Percentiles rank a stretch among this genome's conserved stretches.
These are phyloP conservation scores for Aurinia saxatilis DNA, from an alignment of 345 rosid genomes.

Conservation along the genomic window DNA sequence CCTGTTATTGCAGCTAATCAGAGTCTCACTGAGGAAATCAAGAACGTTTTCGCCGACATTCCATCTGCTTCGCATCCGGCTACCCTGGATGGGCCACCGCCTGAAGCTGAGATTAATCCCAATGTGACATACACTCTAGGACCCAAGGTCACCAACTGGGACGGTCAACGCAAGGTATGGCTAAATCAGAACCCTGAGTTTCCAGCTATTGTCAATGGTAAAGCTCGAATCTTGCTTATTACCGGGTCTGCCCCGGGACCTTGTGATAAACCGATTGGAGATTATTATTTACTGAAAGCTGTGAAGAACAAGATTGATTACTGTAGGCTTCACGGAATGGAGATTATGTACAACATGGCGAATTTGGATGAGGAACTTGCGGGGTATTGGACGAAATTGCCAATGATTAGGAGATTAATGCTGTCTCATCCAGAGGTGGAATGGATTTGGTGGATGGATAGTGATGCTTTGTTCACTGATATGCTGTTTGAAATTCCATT, in stretches of 20 bases:
- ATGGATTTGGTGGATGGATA: slow-evolving; percentile 99
- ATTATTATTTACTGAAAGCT: slow-evolving; percentile 71
- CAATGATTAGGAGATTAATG: slow-evolving; percentile 83
- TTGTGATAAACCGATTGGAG: slow-evolving; percentile 83
- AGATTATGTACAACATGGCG: slow-evolving; percentile 91
- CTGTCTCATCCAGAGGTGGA: slow-evolving; percentile 90
- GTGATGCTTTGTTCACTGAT: slow-evolving; percentile 96
- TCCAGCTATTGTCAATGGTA: slow-evolving; percentile 61
- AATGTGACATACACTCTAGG: slow-evolving; percentile 68
- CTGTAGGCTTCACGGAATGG: slow-evolving; percentile 94
- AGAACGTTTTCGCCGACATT: too few relatives aligned
- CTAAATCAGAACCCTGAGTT: slow-evolving; percentile 63
- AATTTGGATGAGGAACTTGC: slow-evolving; percentile 78
- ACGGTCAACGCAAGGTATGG: slow-evolving; percentile 71
- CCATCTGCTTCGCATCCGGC: slow-evolving; percentile 53
- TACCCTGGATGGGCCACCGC: slow-evolving; percentile 24
- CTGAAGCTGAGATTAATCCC: slow-evolving; percentile 27
- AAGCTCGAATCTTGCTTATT: slow-evolving; percentile 64
- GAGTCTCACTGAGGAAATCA: too few relatives aligned
- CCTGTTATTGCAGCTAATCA: slow-evolving; percentile 62
- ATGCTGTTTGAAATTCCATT: slow-evolving; percentile 79
- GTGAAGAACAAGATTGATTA: slow-evolving; percentile 94
- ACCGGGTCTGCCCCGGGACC: slow-evolving; percentile 85
- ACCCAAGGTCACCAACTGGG: slow-evolving; percentile 66
- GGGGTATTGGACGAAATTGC: slow-evolving; percentile 92